Percentiles rank a stretch among this genome's conserved stretches.
phyloP scores from a whole-genome alignment of 371 early-diverging fungal genomes.

The Mucor piriformis region DNA sequence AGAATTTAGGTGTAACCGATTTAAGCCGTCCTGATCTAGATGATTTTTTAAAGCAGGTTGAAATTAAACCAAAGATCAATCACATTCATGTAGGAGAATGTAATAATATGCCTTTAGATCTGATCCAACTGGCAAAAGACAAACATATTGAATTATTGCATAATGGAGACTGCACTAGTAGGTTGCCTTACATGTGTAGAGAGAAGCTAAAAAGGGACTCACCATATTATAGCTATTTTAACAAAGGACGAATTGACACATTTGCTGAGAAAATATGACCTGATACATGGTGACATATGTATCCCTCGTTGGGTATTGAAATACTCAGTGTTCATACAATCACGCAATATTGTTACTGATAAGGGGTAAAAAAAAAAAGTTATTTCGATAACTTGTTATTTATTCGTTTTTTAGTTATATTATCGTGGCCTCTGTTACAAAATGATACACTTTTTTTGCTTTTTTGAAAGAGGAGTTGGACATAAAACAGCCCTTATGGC shows the following conservation, averaged over 20 bases:
- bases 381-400: neutral
- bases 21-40: neutral
- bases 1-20: neutral
- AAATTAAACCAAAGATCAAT: neutral
- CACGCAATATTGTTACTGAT: neutral
- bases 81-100: neutral
- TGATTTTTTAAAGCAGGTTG: neutral
- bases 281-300: neutral
- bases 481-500: slow-evolving; percentile 94
- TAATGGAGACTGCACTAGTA: neutral
- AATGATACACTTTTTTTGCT: slow-evolving; percentile 72
- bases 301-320: neutral
- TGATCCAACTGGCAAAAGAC: neutral
- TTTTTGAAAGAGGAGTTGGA: slow-evolving; percentile 56
- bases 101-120: neutral
- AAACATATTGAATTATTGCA: neutral
- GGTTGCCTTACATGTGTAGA: neutral
- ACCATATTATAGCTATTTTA: neutral
- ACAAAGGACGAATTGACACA: neutral
- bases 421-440: slow-evolving; percentile 47
- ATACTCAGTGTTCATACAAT: neutral
- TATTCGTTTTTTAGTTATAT: too few species aligned
- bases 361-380: neutral
- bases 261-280: neutral
- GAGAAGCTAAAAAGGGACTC: too few species aligned